These are phyloP conservation scores for Verticillium nonalfalfae DNA, from an alignment of 2,329 filamentous ascomycete genomes.

Conservation along the genomic window DNA sequence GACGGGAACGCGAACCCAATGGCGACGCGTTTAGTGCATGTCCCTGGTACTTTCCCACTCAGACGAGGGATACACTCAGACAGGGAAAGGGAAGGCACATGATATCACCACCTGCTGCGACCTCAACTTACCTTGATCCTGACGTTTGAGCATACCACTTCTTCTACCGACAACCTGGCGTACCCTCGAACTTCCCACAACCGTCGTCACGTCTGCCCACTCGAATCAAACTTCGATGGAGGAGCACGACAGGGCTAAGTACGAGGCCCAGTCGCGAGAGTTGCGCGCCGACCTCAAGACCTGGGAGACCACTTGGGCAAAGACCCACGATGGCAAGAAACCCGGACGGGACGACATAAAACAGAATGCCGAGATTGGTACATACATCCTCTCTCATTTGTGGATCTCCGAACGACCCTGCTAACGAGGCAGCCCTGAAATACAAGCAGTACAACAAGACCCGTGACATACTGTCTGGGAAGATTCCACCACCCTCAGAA, in stretches of 20 bases:
- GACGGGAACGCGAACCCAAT: background rate
- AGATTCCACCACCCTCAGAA: conserved; percentile 28
- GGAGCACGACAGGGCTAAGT: conserved; percentile 31
- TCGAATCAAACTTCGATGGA: conserved; percentile 34
- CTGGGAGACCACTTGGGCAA: conserved; percentile 67
- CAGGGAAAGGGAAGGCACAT: background rate
- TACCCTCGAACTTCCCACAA: background rate
- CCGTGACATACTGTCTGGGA: conserved; percentile 52
- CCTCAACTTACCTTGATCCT: background rate
- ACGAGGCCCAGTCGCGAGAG: conserved; percentile 42
- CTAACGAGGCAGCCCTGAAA: conserved; percentile 50
- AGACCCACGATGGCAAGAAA: conserved; percentile 58
- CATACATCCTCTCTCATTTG: conserved; percentile 6
- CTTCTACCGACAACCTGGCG: background rate
- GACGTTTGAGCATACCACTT: background rate
- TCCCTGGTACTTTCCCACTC: background rate
- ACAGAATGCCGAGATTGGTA: conserved; percentile 64
- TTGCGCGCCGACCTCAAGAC: conserved; percentile 66
- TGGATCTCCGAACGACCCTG: background rate
- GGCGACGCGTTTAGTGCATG: background rate
- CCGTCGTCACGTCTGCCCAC: background rate
- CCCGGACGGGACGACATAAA: conserved; percentile 72
- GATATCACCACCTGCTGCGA: background rate
- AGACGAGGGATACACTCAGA: background rate
- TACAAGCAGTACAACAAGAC: conserved; percentile 71